Evolutionary conservation across 495 filamentous ascomycete species (phyloP).

Genomic region (Neurospora terricola): DNA sequence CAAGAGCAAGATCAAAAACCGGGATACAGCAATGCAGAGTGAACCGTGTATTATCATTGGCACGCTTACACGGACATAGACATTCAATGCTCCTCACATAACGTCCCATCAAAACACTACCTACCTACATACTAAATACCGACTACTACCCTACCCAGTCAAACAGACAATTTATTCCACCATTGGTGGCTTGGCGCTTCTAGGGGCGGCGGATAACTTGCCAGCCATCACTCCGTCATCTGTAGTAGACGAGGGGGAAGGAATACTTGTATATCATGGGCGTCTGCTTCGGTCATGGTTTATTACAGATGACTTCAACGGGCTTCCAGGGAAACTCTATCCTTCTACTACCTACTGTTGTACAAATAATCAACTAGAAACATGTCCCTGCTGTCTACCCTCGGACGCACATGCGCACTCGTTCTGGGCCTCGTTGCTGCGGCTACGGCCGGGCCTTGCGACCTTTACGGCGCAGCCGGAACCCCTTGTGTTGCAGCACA

Average conservation of each 20-base stretch:
- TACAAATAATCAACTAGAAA: neutral
- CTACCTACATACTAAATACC: neutral
- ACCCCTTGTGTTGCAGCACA: neutral
- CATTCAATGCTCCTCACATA: neutral
- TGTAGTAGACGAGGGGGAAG: neutral
- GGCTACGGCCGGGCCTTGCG: neutral
- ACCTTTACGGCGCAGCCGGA: neutral
- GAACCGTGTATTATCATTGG: neutral
- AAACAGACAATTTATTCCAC: neutral
- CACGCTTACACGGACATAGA: neutral
- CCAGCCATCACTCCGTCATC: neutral
- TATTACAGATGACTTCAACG: neutral
- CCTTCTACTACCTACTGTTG: neutral
- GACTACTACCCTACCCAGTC: neutral
- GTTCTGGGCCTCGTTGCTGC: neutral
- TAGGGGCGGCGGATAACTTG: neutral
- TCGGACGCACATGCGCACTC: neutral
- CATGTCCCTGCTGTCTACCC: neutral
- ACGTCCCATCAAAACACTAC: neutral
- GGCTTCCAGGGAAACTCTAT: neutral
- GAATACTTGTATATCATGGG: neutral
- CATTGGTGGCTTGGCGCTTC: neutral
- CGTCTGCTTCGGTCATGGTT: neutral
- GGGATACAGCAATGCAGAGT: neutral
- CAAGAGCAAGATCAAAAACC: neutral